Evolutionary conservation across 1,139 yeast genomes (phyloP), one percentile per base, ranked within the genome.

Genomic region (Eremothecium coryli): DNA sequence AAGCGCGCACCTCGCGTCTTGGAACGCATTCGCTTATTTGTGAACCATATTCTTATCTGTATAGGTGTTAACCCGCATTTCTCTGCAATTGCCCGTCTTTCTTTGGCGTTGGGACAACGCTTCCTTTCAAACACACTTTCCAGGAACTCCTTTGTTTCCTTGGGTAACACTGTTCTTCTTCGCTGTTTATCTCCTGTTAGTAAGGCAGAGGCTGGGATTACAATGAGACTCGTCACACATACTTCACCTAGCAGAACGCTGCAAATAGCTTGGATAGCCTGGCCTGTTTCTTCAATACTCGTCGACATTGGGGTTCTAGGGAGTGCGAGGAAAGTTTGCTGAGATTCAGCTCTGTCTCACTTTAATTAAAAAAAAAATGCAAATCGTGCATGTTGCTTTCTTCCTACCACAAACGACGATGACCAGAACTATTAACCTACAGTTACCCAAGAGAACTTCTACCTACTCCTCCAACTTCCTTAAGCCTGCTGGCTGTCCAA

Each of bases 1-100:
- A 22, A 29, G 25, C 32, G 25, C 28, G 25, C 28, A 29, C 31
- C 31, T 25, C 28, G 28, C 28, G 28, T 72, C 78, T 29, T 29
- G 15, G 33, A 13, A 22, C 33, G 27, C 33, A 30, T 30, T 22
- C 33, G 27, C 27, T 30, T 30, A 22, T 30, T 30, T 22, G 33
- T 30, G 26, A 38, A 38, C 41, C 45, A 41, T 22, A 40, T 37
- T 32, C 43, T 38, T 21, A 41, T 41, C 38, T 41, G 45, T 25
- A 31, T 29, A 21, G 43, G 36, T 18, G 44, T 39, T 27, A 41
- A 23, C 25, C 41, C 42, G 33, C 42, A 39, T 32, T 39, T 37
- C 29, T 37, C 37, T 29, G 43, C 45, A 25, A 41, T 36, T 34
- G 35, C 37, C 30, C 36, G 34, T 29, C 41, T 36, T 31, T 40